Evolutionary conservation across 2,329 filamentous ascomycete species (phyloP), one percentile per base, ranked within the genome.

Genomic region (Xylaria sp.): DNA sequence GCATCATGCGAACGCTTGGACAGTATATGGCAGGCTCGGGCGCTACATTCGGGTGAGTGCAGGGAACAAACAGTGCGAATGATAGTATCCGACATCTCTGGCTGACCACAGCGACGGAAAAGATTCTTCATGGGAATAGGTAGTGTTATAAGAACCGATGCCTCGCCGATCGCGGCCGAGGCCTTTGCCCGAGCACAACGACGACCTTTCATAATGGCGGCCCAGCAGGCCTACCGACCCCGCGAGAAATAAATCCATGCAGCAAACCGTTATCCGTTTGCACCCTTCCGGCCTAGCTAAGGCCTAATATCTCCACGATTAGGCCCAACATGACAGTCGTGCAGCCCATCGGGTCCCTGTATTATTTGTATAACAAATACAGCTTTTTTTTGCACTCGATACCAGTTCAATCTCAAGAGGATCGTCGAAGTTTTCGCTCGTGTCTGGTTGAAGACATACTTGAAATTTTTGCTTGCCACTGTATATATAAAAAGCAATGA

Each of bases 101-200:
- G 63, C 72, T 72, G 77, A 74, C 63, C 60, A 56, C 12, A 23
- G 23, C n/a, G 48, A 68, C 72, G 2, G 12, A 63, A 23, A 71
- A 90, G 88, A 28, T 97, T 98, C 84, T 99, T 99, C 87, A 99
- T 99, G 96, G 95, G 93, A 66, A 97, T 99, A 75, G 96, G 96
- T 74, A 97, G 93, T 75, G 94, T 97, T 52, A 97, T 99, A 77
- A 92, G 96, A 78, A 94, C 93, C 68, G 96, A 99, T 75, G 90
- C 93, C 72, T 93, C 93, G 50, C 90, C 91, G 43, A 90, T 92
- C 75, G 85, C 91, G 67, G 86, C 89, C 73, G 88, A 94, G 78
- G 89, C 92, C 66, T 97, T 95, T 83, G 87, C 89, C 73, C 88
- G 89, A 79, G 90, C 92, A 59, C 89, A 91, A 73, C 86, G 91